These are phyloP conservation scores for Acorus calamus DNA, from an alignment of 106 monocot species.

Conservation along the genomic window DNA sequence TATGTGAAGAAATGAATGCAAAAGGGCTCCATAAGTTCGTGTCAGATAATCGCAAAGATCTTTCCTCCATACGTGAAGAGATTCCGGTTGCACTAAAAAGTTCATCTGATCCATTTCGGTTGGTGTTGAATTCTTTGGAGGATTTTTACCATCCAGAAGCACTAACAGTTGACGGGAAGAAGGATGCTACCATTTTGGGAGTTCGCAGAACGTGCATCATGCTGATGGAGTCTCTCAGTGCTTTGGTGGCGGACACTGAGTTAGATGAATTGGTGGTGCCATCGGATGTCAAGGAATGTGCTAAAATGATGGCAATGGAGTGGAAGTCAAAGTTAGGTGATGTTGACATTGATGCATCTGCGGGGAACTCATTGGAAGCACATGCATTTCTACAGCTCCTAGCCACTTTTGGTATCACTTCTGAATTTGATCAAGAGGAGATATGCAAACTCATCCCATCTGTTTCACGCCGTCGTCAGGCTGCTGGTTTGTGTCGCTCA, in stretches of 20 bases:
- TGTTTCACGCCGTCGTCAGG: conserved; percentile 72
- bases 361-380: conserved; percentile 81
- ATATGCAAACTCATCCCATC: conserved; percentile 73
- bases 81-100: conserved; percentile 60
- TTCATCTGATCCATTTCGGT: conserved; percentile 39
- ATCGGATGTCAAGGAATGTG: conserved; percentile 37
- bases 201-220: conserved; percentile 81
- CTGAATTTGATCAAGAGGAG: conserved; percentile 51
- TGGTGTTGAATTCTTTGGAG: conserved; percentile 68
- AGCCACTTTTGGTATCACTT: conserved; percentile 63
- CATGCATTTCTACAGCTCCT: conserved; percentile 91
- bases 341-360: conserved; percentile 46
- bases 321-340: conserved; percentile 69
- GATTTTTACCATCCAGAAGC: conserved; percentile 71
- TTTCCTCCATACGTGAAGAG: conserved; percentile 73
- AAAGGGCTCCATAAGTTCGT: conserved; percentile 71
- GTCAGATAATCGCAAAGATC: conserved; percentile 84
- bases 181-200: conserved; percentile 76
- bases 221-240: conserved; percentile 81
- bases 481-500: conserved; percentile 54
- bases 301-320: conserved; percentile 57
- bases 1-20: conserved; percentile 75
- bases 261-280: conserved; percentile 22
- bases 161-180: conserved; percentile 60
- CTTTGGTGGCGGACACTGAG: conserved; percentile 16